Conservation (phyloP, 2,329 filamentous ascomycete species). For the Mycogone perniciosa region DNA sequence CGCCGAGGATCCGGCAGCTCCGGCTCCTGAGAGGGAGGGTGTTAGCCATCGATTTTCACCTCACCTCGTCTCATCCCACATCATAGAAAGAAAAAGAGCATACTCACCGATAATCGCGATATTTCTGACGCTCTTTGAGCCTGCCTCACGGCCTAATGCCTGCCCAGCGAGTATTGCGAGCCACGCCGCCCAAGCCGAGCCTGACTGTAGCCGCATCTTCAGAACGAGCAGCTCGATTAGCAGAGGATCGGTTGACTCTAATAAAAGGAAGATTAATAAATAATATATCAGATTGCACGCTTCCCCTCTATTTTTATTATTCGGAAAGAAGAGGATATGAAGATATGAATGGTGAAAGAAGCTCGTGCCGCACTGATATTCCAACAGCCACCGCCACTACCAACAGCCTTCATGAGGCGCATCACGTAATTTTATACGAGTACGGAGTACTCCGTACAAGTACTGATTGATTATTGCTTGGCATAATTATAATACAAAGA, state of each 20-base stretch:
- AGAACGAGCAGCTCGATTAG: neutral
- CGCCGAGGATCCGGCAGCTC: conserved; percentile 78
- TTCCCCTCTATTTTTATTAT: too few species aligned
- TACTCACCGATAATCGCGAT: conserved; percentile 33
- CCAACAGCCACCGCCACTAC: too few species aligned
- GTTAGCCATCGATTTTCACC: neutral
- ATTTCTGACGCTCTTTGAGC: conserved; percentile 22
- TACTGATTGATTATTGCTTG: too few species aligned
- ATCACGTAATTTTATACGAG: too few species aligned
- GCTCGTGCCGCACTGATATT: too few species aligned
- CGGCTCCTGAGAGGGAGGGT: conserved; percentile 58
- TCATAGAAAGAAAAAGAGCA: neutral
- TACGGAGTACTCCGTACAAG: too few species aligned
- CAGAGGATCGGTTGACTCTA: neutral
- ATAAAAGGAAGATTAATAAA: neutral
- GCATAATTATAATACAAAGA: too few species aligned
- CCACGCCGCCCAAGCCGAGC: conserved; percentile 14
- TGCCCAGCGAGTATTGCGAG: conserved; percentile 14
- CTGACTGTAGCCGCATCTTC: conserved; percentile 12
- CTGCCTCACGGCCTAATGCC: conserved; percentile 5
- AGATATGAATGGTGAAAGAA: too few species aligned
- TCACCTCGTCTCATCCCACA: neutral
- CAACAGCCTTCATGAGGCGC: too few species aligned
- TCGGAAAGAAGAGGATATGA: too few species aligned
- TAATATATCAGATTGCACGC: too few species aligned